Base-by-base conservation (phyloP, 192 early-diverging fungal genomes). In the Linnemannia zychae region DNA sequence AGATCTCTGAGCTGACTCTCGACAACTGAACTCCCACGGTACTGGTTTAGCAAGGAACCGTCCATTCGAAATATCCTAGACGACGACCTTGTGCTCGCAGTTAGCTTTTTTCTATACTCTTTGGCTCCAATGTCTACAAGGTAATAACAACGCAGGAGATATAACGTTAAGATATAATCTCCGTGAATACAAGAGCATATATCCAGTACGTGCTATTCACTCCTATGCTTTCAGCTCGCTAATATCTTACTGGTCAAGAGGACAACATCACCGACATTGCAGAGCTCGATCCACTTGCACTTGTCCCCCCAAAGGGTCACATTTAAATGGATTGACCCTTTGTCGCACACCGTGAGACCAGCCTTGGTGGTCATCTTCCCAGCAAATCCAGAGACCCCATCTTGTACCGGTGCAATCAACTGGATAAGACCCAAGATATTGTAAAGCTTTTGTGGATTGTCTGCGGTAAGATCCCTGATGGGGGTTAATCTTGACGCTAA, bases 11-110 rank as follows among this genome's bases (percentile, higher is more conserved):
- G 57, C 3, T 63, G 57, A 31, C 24, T 28, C 12, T 63, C 57
- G 6, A 63, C 28, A 12, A 63, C 57, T 15, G 57, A 63, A 12
- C 31, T 28, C 12, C 57, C 57, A 15, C 57, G 57, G 11, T n/a
- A 31, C 12, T 63, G 24, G 57, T 5, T 15, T 28, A 63, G 24
- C 7, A 24, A 11, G 4, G 57, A 3, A 31, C 57, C 57, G 31
- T 63, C 57, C 57, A 63, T 63, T 3, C 57, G 57, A 63, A 63
- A 24, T 13, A 63, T 63, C 57, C 24, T 63, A n/a, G 57, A 63
- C 15, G 57, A 31, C 24, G 24, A 63, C 24, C 57, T n/a, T 63
- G 57, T 63, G 57, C 57, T 63, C 12, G 57, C 57, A 63, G 28
- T 24, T 15, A 28, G 24, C 57, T 63, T 63, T 15, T 24, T 9